phyloP scores from a whole-genome alignment of 768 basidiomycete genomes.

The Pseudohyphozyma bogoriensis region DNA sequence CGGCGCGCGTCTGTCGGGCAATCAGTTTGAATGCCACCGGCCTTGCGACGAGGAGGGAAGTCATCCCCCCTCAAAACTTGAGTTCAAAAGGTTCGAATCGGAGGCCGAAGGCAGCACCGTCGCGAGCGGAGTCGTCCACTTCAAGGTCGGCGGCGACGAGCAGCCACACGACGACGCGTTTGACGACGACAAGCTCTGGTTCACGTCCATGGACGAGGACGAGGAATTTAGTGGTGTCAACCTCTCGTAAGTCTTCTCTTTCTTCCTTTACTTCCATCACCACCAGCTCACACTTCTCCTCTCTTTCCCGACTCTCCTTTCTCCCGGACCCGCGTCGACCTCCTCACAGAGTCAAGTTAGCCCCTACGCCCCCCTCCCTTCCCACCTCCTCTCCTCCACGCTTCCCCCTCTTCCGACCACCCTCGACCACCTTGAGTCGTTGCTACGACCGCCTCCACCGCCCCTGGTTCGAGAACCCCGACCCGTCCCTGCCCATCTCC shows the following conservation, averaged over 20 bases:
- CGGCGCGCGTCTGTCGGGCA: too few species aligned
- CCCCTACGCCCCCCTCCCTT: not conserved
- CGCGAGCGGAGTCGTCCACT: slow-evolving; percentile 1
- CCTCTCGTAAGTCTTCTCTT: not conserved
- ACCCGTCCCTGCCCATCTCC: not conserved
- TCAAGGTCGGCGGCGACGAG: not conserved
- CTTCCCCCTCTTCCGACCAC: not conserved
- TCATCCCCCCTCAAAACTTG: not conserved
- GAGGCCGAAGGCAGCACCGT: not conserved
- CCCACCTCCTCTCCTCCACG: not conserved
- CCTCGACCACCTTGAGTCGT: not conserved
- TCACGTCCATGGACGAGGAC: slow-evolving; percentile 14
- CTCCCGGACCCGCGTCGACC: not conserved
- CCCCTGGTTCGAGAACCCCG: slow-evolving; percentile 6
- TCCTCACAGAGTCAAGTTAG: not conserved
- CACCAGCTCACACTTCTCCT: too few species aligned
- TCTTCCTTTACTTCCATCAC: not conserved
- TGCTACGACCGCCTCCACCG: not conserved
- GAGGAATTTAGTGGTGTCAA: slow-evolving; percentile 11
- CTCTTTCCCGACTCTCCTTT: too few species aligned
- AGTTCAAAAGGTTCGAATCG: slow-evolving; percentile 6
- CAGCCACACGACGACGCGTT: not conserved
- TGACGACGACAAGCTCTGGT: too few species aligned
- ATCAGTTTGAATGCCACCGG: too few species aligned
- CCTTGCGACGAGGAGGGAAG: slow-evolving; percentile 5